Evolutionary conservation across 2,329 filamentous ascomycete species (phyloP), one percentile per base, ranked within the genome.

Genomic region (Stachybotrys chartarum): DNA sequence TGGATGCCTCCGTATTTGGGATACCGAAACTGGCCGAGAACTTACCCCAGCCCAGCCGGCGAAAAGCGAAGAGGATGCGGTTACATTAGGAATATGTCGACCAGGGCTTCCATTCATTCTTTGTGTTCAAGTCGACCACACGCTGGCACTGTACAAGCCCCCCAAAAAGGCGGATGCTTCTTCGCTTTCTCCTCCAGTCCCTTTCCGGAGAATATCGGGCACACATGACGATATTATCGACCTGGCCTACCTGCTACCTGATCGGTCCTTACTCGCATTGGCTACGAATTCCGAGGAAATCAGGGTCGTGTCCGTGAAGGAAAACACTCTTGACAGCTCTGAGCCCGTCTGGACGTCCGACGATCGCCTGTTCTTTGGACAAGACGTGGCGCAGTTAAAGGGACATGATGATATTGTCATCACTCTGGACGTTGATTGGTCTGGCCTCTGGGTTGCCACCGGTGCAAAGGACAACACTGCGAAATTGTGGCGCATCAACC

Each of bases 141-240:
- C 91, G 0, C 75, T 99, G 55, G 81, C 88, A 51, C 75, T 97
- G 35, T 91, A 93, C 69, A 79, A 65, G 57, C 69, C 67, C 52
- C 80, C 66, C 51, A 81, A 62, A 54, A 72, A 73, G 56, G 65
- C 68, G 11, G 60, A 73, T 44, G 53, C 70, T 44, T 58, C 63
- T 46, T 61, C 69, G 48, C 66, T 73, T 57, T 66, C 72, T 56
- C 66, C 64, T 60, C 78, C 67, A 64, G 75, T 72, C 66, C 88
- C 73, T 1, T 80, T 89, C 49, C 84, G 89, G 61, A 84, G 91
- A 49, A 95, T 99, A 61, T 96, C 93, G 5, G 95, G 94, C 54
- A 97, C 94, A 7, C 91, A 97, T 70, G 95, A 99, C 68, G 94
- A 99, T 70, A 91, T 99, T 53, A 97, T 99, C 62, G 95, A 99